Conservation (phyloP, 192 early-diverging fungal genomes). For the Linnemannia hyalina region DNA sequence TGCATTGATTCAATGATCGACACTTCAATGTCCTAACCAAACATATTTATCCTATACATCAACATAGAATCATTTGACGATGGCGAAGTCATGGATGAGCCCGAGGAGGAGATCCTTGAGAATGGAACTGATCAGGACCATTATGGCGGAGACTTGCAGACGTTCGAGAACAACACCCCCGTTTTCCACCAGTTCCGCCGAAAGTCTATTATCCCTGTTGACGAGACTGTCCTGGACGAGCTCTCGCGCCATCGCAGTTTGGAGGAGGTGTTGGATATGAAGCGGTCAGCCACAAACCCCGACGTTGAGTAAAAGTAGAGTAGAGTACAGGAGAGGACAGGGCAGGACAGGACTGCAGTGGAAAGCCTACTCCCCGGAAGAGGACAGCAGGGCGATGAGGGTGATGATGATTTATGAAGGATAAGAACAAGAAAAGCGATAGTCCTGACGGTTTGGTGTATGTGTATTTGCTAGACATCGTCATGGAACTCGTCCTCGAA, state of each 20-base stretch:
- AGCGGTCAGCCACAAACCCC: constrained; percentile 31
- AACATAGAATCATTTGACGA: constrained; percentile 38
- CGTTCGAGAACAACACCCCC: constrained; percentile 58
- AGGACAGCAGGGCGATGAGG: background rate
- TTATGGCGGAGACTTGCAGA: constrained; percentile 57
- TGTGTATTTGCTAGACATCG: background rate
- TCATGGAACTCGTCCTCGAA: background rate
- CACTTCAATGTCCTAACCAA: background rate
- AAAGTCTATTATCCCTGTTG: constrained; percentile 77
- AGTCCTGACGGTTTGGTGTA: background rate
- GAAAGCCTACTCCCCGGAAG: background rate
- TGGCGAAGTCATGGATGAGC: constrained; percentile 25
- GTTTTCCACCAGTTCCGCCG: constrained; percentile 67
- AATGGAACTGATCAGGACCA: constrained; percentile 36
- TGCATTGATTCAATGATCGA: background rate
- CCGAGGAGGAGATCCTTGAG: constrained; percentile 31
- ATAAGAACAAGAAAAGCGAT: background rate
- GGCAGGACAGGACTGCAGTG: background rate
- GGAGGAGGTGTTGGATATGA: constrained; percentile 64
- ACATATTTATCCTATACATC: background rate
- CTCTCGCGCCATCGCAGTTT: constrained; percentile 68
- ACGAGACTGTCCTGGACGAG: constrained; percentile 71
- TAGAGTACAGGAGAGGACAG: background rate
- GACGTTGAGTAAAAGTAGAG: constrained; percentile 4
- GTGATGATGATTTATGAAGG: background rate